Evolutionary conservation across 768 basidiomycete genomes (phyloP).

Genomic region (Tylopilus rubrobrunneus): DNA sequence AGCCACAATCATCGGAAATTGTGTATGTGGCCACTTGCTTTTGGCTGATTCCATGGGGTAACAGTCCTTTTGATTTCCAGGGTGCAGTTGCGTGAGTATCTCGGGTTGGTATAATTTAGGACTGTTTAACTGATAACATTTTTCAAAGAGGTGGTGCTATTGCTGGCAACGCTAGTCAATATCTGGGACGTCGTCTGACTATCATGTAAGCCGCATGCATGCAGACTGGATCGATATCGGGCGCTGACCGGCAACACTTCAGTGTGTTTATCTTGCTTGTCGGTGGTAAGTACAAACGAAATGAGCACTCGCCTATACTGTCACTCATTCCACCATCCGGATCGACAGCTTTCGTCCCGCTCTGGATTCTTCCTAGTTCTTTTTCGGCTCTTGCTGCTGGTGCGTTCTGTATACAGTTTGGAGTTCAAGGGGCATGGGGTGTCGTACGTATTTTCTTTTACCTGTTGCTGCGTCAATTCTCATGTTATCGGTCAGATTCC

Average conservation of each 20-base stretch:
- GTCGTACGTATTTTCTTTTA: slow-evolving; percentile 46
- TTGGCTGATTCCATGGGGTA: background rate
- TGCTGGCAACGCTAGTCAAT: slow-evolving; percentile 71
- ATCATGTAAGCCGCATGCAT: slow-evolving; percentile 41
- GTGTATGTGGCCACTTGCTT: slow-evolving; percentile 35
- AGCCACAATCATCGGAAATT: slow-evolving; percentile 81
- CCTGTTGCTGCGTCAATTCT: background rate
- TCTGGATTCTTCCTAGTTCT: slow-evolving; percentile 77
- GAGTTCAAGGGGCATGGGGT: slow-evolving; percentile 90
- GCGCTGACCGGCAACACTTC: background rate
- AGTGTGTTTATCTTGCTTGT: slow-evolving; percentile 26
- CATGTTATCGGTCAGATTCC: slow-evolving; percentile 42
- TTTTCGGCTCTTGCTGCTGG: slow-evolving; percentile 75
- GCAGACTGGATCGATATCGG: background rate
- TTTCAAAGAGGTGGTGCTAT: slow-evolving; percentile 55
- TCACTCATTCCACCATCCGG: background rate
- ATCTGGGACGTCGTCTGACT: slow-evolving; percentile 78
- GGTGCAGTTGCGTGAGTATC: slow-evolving; percentile 42
- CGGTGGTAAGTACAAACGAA: slow-evolving; percentile 16
- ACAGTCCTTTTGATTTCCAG: slow-evolving; percentile 16
- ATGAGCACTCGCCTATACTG: background rate
- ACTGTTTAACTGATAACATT: background rate
- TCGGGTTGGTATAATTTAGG: slow-evolving; percentile 6
- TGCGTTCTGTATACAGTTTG: slow-evolving; percentile 84
- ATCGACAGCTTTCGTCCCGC: slow-evolving; percentile 52